Percentiles rank a stretch among this genome's conserved stretches.
Evolutionary conservation across 306 rosid genomes (phyloP).

Genomic region (Elaeagnus macrophylla): DNA sequence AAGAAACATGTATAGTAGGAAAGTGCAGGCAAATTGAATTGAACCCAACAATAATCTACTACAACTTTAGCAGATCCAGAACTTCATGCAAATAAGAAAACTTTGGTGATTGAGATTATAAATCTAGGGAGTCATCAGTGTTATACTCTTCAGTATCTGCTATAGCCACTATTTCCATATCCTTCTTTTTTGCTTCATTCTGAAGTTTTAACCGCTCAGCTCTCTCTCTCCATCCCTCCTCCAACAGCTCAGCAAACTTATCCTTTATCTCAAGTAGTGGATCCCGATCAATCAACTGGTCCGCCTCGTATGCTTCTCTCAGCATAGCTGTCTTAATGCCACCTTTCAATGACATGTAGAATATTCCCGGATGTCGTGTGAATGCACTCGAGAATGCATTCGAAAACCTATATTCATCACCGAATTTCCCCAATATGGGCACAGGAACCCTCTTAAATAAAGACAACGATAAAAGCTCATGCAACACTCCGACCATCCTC

Average conservation of each 20-base stretch:
- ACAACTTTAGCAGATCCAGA: too few species aligned
- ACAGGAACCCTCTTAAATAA: constrained; percentile 66
- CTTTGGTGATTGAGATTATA: not conserved
- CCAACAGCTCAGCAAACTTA: constrained; percentile 59
- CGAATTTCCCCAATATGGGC: constrained; percentile 67
- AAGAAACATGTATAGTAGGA: too few species aligned
- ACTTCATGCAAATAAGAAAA: too few species aligned
- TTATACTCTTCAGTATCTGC: constrained; percentile 15
- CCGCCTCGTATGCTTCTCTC: constrained; percentile 63
- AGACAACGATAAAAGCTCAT: constrained; percentile 59
- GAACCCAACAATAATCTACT: too few species aligned
- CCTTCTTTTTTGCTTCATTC: constrained; percentile 32
- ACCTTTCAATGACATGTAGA: constrained; percentile 76
- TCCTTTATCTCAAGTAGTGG: constrained; percentile 65
- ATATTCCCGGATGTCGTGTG: constrained; percentile 79
- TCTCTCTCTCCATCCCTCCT: constrained; percentile 71
- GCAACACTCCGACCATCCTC: constrained; percentile 43
- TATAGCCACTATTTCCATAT: constrained; percentile 37
- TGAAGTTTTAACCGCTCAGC: constrained; percentile 36
- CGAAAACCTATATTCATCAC: constrained; percentile 70
- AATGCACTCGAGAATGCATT: constrained; percentile 58
- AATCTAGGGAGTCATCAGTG: not conserved
- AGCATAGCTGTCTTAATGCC: constrained; percentile 73
- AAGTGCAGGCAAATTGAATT: too few species aligned
- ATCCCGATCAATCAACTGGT: constrained; percentile 53